These are phyloP conservation scores for Psilocybe sp. DNA, from an alignment of 768 basidiomycete genomes.

Conservation along the genomic window DNA sequence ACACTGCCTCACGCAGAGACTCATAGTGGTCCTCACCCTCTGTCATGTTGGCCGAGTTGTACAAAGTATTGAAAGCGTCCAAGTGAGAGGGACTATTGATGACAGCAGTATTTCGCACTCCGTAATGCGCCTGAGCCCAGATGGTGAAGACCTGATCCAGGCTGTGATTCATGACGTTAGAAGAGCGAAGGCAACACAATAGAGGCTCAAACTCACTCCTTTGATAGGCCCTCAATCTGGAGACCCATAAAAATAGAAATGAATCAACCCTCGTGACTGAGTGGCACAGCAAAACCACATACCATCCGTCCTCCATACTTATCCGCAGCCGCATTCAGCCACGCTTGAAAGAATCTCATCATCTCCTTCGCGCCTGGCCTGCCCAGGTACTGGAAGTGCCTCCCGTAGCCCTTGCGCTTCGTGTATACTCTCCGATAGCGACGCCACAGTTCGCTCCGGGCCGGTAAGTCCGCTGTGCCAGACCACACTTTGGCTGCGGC, in stretches of 20 bases:
- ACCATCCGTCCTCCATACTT: conserved; percentile 36
- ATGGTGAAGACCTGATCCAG: conserved; percentile 9
- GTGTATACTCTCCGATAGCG: conserved; percentile 25
- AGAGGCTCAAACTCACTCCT: conserved; percentile 9
- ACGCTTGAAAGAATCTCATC: conserved; percentile 33
- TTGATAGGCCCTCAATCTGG: conserved; percentile 19
- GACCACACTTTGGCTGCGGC: conserved; percentile 37
- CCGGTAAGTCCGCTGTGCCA: conserved; percentile 31
- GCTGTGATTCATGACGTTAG: neutral
- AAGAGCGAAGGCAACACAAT: neutral
- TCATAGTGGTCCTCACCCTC: conserved; percentile 4
- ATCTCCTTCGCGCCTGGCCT: conserved; percentile 13
- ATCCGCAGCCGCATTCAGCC: conserved; percentile 37
- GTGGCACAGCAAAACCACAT: neutral
- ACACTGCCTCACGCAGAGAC: conserved; percentile 13
- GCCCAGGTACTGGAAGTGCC: conserved; percentile 33
- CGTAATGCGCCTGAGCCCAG: conserved; percentile 11
- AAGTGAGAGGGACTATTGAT: conserved; percentile 1
- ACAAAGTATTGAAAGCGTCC: neutral
- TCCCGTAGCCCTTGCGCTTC: conserved; percentile 32
- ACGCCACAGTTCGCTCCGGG: conserved; percentile 28
- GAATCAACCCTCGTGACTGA: neutral
- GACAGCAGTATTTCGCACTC: neutral
- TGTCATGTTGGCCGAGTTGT: neutral
- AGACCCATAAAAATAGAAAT: neutral